phyloP scores from a whole-genome alignment of 805 yeast species.

The Saccharomycopsis sp. region DNA sequence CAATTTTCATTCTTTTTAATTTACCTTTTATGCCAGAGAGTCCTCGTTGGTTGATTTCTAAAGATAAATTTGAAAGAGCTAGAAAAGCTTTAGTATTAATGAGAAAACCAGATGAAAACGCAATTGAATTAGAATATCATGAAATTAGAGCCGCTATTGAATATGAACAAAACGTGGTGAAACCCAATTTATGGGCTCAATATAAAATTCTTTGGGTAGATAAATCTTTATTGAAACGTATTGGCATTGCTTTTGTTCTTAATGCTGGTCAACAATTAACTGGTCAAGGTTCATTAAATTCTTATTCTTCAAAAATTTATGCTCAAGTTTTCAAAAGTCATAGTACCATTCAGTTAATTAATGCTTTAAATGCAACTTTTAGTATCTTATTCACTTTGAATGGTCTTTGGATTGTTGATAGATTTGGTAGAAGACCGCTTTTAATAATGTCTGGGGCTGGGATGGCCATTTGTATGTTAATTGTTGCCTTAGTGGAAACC shows the following conservation, averaged over 20 bases:
- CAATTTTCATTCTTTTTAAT: slow-evolving; percentile 20
- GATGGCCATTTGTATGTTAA: slow-evolving; percentile 46
- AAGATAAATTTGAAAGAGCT: slow-evolving; percentile 11
- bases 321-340: slow-evolving; percentile 11
- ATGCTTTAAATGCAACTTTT: slow-evolving; percentile 13
- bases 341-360: slow-evolving; percentile 21
- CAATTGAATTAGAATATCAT: slow-evolving; percentile 6
- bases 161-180: slow-evolving; percentile 8
- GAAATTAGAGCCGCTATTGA: slow-evolving; percentile 15
- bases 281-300: slow-evolving; percentile 17
- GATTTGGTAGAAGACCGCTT: slow-evolving; percentile 42
- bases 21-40: slow-evolving; percentile 34
- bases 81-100: neutral
- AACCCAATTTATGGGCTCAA: slow-evolving; percentile 8
- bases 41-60: slow-evolving; percentile 35
- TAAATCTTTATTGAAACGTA: slow-evolving; percentile 8
- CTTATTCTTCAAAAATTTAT: slow-evolving; percentile 17
- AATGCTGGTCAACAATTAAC: slow-evolving; percentile 34
- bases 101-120: neutral
- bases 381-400: slow-evolving; percentile 17
- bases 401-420: slow-evolving; percentile 38
- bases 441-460: slow-evolving; percentile 40
- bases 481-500: slow-evolving; percentile 55
- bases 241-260: slow-evolving; percentile 7
- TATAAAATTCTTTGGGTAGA: slow-evolving; percentile 5